Conservation (phyloP, 1,284 basidiomycete genomes). For the Binderoboletus segoi region DNA sequence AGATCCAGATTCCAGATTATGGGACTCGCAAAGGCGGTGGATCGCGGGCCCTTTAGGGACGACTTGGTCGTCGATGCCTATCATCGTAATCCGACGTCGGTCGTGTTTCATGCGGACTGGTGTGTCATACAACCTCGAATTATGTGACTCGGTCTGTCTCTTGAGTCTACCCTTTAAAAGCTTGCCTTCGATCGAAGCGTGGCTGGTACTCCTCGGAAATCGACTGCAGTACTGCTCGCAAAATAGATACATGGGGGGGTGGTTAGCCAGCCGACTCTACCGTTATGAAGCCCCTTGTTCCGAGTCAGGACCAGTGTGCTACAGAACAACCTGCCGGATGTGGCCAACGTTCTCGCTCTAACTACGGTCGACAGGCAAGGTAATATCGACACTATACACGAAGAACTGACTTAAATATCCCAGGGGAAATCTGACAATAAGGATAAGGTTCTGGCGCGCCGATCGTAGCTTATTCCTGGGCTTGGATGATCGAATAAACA, state of each 20-base stretch:
- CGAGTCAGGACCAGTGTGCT: no score
- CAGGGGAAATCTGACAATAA: constrained; percentile 16
- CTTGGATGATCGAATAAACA: constrained; percentile 83
- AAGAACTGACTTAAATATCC: constrained; percentile 5
- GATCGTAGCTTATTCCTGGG: constrained; percentile 62
- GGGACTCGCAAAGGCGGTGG: background rate
- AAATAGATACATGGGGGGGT: no score
- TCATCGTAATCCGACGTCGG: background rate
- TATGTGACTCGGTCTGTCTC: background rate
- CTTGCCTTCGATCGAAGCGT: background rate
- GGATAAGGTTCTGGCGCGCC: constrained; percentile 12
- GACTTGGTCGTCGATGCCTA: background rate
- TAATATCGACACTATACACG: constrained; percentile 4
- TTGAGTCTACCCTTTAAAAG: background rate
- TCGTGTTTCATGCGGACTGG: background rate
- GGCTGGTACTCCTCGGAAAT: background rate
- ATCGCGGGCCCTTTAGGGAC: background rate
- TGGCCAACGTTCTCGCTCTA: background rate
- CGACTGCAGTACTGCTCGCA: background rate
- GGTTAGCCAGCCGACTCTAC: no score
- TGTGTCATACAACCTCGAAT: background rate
- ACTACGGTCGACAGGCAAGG: background rate
- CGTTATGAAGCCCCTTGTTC: no score
- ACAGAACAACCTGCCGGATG: no score
- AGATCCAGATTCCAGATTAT: no score